Base-by-base conservation (phyloP, 2,329 filamentous ascomycete genomes). In the Sphaerostilbella broomeana region DNA sequence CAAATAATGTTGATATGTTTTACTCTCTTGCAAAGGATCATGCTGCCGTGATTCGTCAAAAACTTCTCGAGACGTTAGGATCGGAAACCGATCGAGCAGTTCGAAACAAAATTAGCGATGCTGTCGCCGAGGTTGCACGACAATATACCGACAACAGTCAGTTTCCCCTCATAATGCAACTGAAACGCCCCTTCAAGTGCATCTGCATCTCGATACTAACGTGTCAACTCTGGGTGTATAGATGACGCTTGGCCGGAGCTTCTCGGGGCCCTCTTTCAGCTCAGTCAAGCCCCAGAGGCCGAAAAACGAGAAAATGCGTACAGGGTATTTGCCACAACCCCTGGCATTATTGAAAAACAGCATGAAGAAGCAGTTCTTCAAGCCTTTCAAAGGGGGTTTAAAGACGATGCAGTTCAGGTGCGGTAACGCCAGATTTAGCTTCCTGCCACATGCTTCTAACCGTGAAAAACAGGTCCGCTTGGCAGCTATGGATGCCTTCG, bases 81-180 rank as follows among this genome's bases (percentile, higher is more conserved):
- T 72, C 70, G 46, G 92, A 97, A 66, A 69, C 76, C 16, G 77
- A 84, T 46, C 75, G 80, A 46, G 70, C 77, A 26, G 85, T 95
- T 32, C 77, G 92, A 54, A 92, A 95, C 68, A 98, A 98, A 65
- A 85, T 97, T 58, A 92, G 89, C 53, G 92, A 98, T 65, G 88
- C 90, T n/a, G 85, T 97, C 46, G 92, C 92, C 17, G 92, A 98
- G 65, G 74, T 98, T 45, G 92, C 90, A 30, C 80, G 92, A 55
- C 88, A 98, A 67, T 95, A 95, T 64, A 84, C 86, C 30, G 92
- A 97, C 54, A 87, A 84, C 56, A 82, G 87, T 94, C 73, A 61
- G 81, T 25, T 19, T 35, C 26, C 30, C 19, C 10, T 12, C 15
- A 12, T 17, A 30, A 19, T 17, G 15, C 31, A 17, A 32, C 22